Evolutionary conservation across 192 early-diverging fungal genomes (phyloP).

Genomic region (Entrophospora sp.): DNA sequence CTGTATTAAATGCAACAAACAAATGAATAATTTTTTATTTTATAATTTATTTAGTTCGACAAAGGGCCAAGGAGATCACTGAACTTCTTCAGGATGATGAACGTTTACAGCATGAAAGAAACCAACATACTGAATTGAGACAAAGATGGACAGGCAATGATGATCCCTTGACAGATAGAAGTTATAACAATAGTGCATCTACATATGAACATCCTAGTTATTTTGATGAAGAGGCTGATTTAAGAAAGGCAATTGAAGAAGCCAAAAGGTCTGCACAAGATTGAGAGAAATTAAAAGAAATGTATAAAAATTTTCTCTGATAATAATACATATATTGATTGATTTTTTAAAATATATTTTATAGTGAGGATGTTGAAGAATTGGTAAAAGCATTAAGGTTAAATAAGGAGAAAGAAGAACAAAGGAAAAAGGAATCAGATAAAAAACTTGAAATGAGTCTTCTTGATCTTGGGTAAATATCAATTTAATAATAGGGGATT

Average conservation of each 20-base stretch:
- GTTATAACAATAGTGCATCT: slow-evolving; percentile 16
- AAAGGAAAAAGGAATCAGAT: slow-evolving; percentile 20
- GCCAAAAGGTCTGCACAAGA: slow-evolving; percentile 57
- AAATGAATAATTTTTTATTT: background rate
- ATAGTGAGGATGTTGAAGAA: slow-evolving; percentile 30
- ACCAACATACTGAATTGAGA: slow-evolving; percentile 52
- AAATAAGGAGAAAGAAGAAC: slow-evolving; percentile 37
- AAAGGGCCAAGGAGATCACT: slow-evolving; percentile 88
- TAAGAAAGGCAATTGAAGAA: slow-evolving; percentile 76
- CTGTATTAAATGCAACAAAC: background rate
- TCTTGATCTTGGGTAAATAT: slow-evolving; percentile 28
- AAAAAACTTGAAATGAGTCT: slow-evolving; percentile 31
- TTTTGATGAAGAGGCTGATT: slow-evolving; percentile 71
- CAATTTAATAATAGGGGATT: slow-evolving; percentile 20
- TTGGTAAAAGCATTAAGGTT: slow-evolving; percentile 34
- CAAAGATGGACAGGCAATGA: slow-evolving; percentile 46
- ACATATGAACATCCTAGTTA: slow-evolving; percentile 35
- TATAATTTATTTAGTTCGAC: slow-evolving; percentile 58
- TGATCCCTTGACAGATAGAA: slow-evolving; percentile 11
- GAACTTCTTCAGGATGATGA: slow-evolving; percentile 69
- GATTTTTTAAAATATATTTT: background rate
- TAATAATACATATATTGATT: background rate
- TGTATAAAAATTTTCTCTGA: background rate
- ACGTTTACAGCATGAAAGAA: slow-evolving; percentile 67
- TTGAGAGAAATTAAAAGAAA: slow-evolving; percentile 22